A percentile compares a stretch with the other conserved stretches of the same genome.
These are phyloP conservation scores for Tylopilus rubrobrunneus DNA, from an alignment of 768 basidiomycete species.

Conservation along the genomic window DNA sequence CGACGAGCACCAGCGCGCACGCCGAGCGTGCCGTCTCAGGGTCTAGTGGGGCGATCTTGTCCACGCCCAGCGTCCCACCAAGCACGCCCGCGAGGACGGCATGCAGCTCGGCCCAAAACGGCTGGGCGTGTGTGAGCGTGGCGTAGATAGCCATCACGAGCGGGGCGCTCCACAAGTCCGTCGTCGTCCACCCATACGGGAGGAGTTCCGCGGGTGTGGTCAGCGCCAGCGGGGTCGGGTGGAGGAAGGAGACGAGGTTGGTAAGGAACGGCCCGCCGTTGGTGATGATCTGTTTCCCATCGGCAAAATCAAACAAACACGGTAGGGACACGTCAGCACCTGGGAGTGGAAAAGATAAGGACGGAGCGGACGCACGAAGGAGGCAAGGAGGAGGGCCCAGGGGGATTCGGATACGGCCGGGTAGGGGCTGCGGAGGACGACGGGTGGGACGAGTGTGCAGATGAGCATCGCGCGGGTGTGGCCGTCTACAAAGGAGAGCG, in stretches of 20 bases:
- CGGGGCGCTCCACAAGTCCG: constrained; percentile 85
- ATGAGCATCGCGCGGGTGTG: constrained; percentile 76
- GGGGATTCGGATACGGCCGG: constrained; percentile 59
- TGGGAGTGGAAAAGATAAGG: neutral
- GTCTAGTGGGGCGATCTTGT: constrained; percentile 47
- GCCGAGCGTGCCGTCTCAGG: constrained; percentile 64
- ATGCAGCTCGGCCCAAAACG: constrained; percentile 71
- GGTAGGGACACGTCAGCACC: too few relatives aligned
- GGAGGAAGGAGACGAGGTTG: constrained; percentile 71
- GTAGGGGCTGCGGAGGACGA: constrained; percentile 52
- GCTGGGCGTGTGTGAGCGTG: constrained; percentile 81
- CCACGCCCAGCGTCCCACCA: constrained; percentile 26
- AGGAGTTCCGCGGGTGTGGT: constrained; percentile 77
- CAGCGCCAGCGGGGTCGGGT: constrained; percentile 63
- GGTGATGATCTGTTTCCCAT: constrained; percentile 49
- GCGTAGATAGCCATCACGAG: constrained; percentile 75
- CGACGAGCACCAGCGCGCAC: constrained; percentile 63
- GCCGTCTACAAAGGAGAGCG: constrained; percentile 71
- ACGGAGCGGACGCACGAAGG: constrained; percentile 49
- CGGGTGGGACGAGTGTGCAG: constrained; percentile 71
- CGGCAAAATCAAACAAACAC: too few relatives aligned
- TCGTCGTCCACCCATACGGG: constrained; percentile 81
- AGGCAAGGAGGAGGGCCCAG: constrained; percentile 71
- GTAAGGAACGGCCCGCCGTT: constrained; percentile 81
- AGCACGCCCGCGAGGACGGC: constrained; percentile 43